A percentile compares a stretch with the other conserved stretches of the same genome.
Conservation (phyloP, 768 basidiomycete species). For the Mycena metata region DNA sequence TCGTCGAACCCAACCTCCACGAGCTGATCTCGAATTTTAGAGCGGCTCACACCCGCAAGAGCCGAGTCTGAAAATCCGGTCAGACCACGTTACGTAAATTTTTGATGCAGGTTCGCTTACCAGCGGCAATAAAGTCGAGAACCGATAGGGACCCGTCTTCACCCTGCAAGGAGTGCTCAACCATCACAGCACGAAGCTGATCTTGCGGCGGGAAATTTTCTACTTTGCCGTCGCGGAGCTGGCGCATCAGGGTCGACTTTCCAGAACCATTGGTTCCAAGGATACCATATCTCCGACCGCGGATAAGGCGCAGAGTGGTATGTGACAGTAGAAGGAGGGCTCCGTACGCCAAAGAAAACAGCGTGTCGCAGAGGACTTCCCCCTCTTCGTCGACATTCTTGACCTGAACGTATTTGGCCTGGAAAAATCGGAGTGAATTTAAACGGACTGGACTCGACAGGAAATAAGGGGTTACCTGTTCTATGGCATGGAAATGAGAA, state of each 20-base stretch:
- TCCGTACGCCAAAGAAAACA: conserved; percentile 97
- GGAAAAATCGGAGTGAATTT: conserved; percentile 21
- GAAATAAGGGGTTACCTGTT: conserved; percentile 62
- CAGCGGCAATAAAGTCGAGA: conserved; percentile 90
- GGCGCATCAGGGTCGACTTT: conserved; percentile 96
- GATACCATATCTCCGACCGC: conserved; percentile 95
- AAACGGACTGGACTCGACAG: conserved; percentile 10
- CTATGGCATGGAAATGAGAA: conserved; percentile 81
- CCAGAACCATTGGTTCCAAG: conserved; percentile 97
- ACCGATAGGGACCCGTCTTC: conserved; percentile 89
- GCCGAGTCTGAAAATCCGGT: conserved; percentile 68
- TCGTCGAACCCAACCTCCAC: conserved; percentile 93
- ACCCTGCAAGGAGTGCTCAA: conserved; percentile 96
- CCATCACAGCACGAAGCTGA: conserved; percentile 92
- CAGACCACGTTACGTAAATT: conserved; percentile 5
- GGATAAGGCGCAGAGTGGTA: conserved; percentile 89
- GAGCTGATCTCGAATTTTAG: conserved; percentile 84
- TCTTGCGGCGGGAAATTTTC: conserved; percentile 96
- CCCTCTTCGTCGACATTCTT: conserved; percentile 73
- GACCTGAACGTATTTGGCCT: conserved; percentile 71
- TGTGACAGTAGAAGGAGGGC: conserved; percentile 95
- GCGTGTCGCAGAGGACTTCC: conserved; percentile 90
- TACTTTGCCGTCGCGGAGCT: conserved; percentile 93
- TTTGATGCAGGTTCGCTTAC: conserved; percentile 54
- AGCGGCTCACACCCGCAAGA: conserved; percentile 70